These are phyloP conservation scores for Neotropicomus parvogracilis DNA, from an alignment of 1,284 basidiomycete species.

Conservation along the genomic window DNA sequence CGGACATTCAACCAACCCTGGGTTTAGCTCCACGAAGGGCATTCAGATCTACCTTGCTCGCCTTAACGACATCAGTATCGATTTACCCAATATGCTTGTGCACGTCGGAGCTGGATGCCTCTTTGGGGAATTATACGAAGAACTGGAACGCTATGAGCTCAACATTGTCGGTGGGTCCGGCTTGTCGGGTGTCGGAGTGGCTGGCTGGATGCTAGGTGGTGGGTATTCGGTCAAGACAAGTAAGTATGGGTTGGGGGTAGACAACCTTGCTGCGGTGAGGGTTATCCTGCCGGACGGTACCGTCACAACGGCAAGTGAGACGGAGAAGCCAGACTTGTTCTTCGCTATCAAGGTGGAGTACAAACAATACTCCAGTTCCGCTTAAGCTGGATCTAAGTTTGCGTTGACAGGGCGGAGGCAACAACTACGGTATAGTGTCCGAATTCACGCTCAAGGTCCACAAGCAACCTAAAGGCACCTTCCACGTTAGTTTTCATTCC, in stretches of 20 bases:
- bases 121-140: conserved; percentile 49
- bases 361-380: background rate
- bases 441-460: conserved; percentile 24
- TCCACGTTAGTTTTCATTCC: background rate
- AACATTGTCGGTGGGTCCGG: conserved; percentile 47
- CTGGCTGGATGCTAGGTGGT: conserved; percentile 48
- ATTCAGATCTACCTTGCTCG: conserved; percentile 49
- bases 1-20: conserved; percentile 46
- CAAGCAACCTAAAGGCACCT: background rate
- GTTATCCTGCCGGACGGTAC: conserved; percentile 42
- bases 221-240: conserved; percentile 44
- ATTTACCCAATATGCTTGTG: conserved; percentile 29
- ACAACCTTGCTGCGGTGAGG: conserved; percentile 39
- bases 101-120: conserved; percentile 46
- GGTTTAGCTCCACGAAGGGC: conserved; percentile 46
- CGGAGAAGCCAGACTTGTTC: conserved; percentile 35
- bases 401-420: conserved; percentile 25
- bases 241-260: conserved; percentile 42
- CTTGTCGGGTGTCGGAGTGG: conserved; percentile 40
- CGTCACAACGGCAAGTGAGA: conserved; percentile 14
- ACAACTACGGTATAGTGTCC: conserved; percentile 32
- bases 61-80: conserved; percentile 37
- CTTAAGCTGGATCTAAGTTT: background rate
- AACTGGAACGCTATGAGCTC: conserved; percentile 35
- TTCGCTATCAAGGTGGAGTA: conserved; percentile 38